Percentiles rank a stretch among this genome's conserved stretches.
Evolutionary conservation across 352 stramenopile genomes (phyloP).

Genomic region (Phytophthora colocasiae): DNA sequence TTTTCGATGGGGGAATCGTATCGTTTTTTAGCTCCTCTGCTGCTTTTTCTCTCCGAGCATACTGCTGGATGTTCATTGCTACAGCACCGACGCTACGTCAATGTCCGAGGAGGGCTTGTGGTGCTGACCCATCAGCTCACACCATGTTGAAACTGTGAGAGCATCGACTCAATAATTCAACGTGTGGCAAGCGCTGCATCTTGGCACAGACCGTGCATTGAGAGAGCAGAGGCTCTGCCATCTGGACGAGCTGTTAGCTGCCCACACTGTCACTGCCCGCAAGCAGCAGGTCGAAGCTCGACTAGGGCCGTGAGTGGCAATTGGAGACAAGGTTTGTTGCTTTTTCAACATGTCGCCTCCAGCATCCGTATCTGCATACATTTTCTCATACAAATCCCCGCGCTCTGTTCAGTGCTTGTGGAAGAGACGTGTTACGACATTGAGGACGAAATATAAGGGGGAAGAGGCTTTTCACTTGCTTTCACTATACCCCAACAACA

Average conservation of each 20-base stretch:
- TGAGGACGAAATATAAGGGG: constrained; percentile 38
- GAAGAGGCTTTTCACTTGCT: constrained; percentile 24
- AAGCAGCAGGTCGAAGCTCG: constrained; percentile 16
- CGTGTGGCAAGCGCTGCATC: not conserved
- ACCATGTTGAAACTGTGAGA: constrained; percentile 20
- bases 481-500: constrained; percentile 30
- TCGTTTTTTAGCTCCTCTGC: too few relatives aligned
- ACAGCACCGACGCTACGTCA: constrained; percentile 1
- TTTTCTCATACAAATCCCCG: constrained; percentile 44
- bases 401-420: constrained; percentile 26
- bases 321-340: constrained; percentile 7
- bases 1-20: constrained; percentile 9
- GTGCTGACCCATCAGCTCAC: constrained; percentile 19
- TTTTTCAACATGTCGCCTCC: constrained; percentile 31
- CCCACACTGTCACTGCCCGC: constrained; percentile 5
- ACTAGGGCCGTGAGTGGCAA: not conserved
- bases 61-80: too few relatives aligned
- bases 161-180: constrained; percentile 16
- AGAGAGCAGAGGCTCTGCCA: constrained; percentile 21
- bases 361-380: constrained; percentile 28
- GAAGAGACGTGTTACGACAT: constrained; percentile 47
- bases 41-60: too few relatives aligned
- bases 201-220: constrained; percentile 3
- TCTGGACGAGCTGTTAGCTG: constrained; percentile 4
- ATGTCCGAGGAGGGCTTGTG: not conserved